Conservation (phyloP, 2,329 filamentous ascomycete genomes). For the Colletotrichum higginsianum region DNA sequence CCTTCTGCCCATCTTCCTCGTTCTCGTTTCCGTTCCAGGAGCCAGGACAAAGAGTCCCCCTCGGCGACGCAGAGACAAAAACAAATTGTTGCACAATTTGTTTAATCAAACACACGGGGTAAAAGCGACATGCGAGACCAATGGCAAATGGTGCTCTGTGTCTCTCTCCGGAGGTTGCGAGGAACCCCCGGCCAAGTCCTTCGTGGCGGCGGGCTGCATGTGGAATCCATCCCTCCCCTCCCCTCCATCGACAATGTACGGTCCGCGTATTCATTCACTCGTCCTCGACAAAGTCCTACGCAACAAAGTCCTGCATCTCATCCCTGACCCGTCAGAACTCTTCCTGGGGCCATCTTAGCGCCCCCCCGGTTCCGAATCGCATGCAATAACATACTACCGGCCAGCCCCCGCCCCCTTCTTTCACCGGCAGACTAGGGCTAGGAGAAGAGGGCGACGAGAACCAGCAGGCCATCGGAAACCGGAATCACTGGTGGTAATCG, state of each 20-base stretch:
- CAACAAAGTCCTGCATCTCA: constrained; percentile 34
- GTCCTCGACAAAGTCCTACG: constrained; percentile 32
- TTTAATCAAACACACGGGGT: background rate
- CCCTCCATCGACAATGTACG: constrained; percentile 1
- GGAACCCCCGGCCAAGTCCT: background rate
- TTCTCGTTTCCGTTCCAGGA: background rate
- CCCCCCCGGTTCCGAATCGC: constrained; percentile 11
- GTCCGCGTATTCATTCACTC: background rate
- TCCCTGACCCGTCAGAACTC: background rate
- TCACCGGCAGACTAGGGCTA: background rate
- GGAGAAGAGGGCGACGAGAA: background rate
- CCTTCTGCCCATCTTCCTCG: background rate
- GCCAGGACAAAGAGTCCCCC: constrained; percentile 24
- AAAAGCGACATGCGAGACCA: background rate
- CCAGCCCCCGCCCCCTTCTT: background rate
- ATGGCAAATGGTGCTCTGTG: background rate
- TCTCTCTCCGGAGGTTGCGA: no score
- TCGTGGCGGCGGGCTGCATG: constrained; percentile 21
- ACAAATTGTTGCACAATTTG: background rate
- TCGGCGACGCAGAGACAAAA: background rate
- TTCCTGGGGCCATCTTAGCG: constrained; percentile 1
- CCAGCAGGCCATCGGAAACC: background rate
- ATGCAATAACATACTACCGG: background rate
- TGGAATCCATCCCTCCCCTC: constrained; percentile 4
- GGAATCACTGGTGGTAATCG: background rate